Base-by-base conservation (phyloP, 306 rosid species). In the Lathyrus oleraceus region DNA sequence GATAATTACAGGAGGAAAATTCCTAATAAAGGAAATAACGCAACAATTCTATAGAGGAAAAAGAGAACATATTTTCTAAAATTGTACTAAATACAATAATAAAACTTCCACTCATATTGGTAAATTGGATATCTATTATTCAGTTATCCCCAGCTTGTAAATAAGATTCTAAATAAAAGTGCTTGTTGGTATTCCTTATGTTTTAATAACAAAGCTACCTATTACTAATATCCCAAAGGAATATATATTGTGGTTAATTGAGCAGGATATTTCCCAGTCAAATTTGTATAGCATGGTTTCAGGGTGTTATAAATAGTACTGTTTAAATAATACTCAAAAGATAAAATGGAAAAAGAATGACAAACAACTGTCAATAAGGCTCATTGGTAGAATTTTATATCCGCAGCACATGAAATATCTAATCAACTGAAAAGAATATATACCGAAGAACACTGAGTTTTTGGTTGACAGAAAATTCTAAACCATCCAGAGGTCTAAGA, bases 381-480 rank as follows among this genome's bases (percentile, higher is more conserved):
- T 40, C 17, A 65, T 58, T 42, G 54, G 38, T 14, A 38, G 43
- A 67, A 60, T 17, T 58, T 57, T 27, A 35, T 23, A 42, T 28
- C 45, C 70, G 61, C 4, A 15, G 28, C 32, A 69, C 30, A 71
- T 60, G 49, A 48, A 76, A 65, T 30, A 73, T 36, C 32, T 45
- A 73, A 77, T 73, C 23, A 74, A 73, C 42, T 20, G 71, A 78
- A 70, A 76, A 80, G 70, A 72, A 74, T 64, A 65, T 70, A 72
- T 92, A 95, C 99, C 96, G 82, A 61, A 95, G 88, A 83, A 95
- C 97, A 79, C 97, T 87, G 47, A 86, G 79, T 87, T 95, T 95
- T 82, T 84, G 97, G 85, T 82, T 89, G 81, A 81, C 84, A 49
- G 88, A 83, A 86, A 75, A 86, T 44, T 95, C 97, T 48, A 82